These are phyloP conservation scores for Calendula officinalis DNA, from an alignment of 129 eudicot genomes.

Conservation along the genomic window DNA sequence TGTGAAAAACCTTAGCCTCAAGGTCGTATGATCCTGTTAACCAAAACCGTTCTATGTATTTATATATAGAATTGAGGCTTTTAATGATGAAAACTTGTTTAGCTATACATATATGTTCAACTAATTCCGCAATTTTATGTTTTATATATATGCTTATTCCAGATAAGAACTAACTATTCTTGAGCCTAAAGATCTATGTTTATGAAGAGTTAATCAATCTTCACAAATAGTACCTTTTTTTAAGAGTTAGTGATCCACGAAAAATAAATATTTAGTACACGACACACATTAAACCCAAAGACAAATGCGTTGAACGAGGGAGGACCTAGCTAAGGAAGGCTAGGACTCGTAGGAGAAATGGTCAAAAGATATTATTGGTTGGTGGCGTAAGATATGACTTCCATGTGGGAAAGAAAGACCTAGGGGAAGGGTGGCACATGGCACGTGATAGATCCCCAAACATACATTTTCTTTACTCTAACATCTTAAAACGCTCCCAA, in stretches of 20 bases:
- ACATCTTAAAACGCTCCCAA: no score
- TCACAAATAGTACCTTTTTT: background rate
- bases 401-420: slow-evolving; percentile 11
- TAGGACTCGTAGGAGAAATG: background rate
- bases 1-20: no score
- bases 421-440: slow-evolving; percentile 23
- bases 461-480: background rate
- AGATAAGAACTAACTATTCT: no score
- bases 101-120: no score
- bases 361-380: background rate
- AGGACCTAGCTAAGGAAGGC: background rate
- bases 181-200: no score
- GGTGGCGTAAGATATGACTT: slow-evolving; percentile 11
- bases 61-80: no score
- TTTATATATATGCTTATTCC: no score
- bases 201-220: no score
- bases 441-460: slow-evolving; percentile 24
- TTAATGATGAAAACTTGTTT: no score
- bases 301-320: slow-evolving; percentile 4
- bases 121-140: no score
- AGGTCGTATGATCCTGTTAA: no score
- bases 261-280: background rate
- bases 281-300: slow-evolving; percentile 10
- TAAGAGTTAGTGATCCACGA: background rate
- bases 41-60: no score